Evolutionary conservation across 2,329 filamentous ascomycete species (phyloP), one percentile per base, ranked within the genome.

Genomic region (Sarocladium oryzae): DNA sequence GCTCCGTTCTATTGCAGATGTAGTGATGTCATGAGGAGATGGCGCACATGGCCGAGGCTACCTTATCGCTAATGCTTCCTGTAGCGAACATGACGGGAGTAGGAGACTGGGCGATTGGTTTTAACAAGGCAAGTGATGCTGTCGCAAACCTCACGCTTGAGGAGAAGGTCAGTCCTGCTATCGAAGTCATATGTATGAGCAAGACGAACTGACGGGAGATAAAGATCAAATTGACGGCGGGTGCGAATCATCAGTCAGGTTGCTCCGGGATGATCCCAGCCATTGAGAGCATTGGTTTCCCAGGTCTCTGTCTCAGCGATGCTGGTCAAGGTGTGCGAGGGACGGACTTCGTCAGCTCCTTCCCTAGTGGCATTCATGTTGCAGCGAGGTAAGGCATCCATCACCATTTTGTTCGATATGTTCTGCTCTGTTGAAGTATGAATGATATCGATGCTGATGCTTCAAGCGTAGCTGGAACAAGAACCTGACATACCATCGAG

Each of bases 141-240:
- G 87, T 95, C 11, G 76, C 74, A 13, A 76, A 85, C 59, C 76
- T 93, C 70, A 91, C 86, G 1, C 69, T 91, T 45, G 74, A 82
- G 16, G 88, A 95, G 66, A 93, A 92, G 69, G 82, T 73, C 16
- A 20, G 43, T 15, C 3, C 5, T 13, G 2, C 4, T 9, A 9
- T 8, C 3, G 20, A 10, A 8, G 28, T 57, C 21, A 57, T 50
- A 20, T n/a, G n/a, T n/a, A n/a, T n/a, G n/a, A n/a, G n/a, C n/a
- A n/a, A n/a, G n/a, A n/a, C n/a, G n/a, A n/a, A n/a, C n/a, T n/a
- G n/a, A n/a, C n/a, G n/a, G n/a, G 40, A n/a, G 28, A 30, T 30
- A 30, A 11, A 75, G 72, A 83, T 91, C 61, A 85, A 83, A 59
- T 66, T 93, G 53, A 91, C 87, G 1, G 86, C 85, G 1, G 88